Percentiles rank a stretch among this genome's conserved stretches.
Conservation (phyloP, 352 stramenopile genomes). For the Ochromonadaceae sp. region DNA sequence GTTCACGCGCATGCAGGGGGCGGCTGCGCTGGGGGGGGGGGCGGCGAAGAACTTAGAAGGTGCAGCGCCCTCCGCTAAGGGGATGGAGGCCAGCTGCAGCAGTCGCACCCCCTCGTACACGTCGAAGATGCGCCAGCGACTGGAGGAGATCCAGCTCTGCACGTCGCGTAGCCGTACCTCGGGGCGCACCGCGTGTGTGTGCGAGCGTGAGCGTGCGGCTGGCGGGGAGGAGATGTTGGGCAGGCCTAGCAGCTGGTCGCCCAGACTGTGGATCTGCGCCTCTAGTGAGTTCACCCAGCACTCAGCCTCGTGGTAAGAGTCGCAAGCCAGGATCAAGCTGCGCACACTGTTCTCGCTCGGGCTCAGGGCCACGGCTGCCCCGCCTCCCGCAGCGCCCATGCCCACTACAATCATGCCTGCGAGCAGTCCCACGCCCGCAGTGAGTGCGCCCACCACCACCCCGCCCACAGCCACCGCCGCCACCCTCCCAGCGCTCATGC, state of each 20-base stretch:
- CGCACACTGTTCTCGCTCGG: too few relatives aligned
- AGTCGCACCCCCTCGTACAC: neutral
- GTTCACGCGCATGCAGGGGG: constrained; percentile 17
- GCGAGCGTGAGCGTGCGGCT: neutral
- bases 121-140: neutral
- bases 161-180: constrained; percentile 3
- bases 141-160: neutral
- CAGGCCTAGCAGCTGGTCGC: neutral
- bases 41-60: neutral
- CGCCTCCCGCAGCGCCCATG: constrained; percentile 7
- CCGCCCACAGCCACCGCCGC: constrained; percentile 21
- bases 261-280: neutral
- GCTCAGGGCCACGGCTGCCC: constrained; percentile 3
- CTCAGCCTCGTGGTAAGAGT: constrained; percentile 19
- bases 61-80: neutral
- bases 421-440: constrained; percentile 18
- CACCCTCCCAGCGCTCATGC: neutral
- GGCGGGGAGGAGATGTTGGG: neutral
- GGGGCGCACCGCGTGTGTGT: neutral
- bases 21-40: neutral
- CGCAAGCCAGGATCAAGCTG: constrained; percentile 13
- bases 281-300: constrained; percentile 19
- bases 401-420: constrained; percentile 25
- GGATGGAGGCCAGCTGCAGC: neutral
- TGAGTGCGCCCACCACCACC: constrained; percentile 22